phyloP scores from a whole-genome alignment of 352 stramenopile species.

The Blastocystis sp. region DNA sequence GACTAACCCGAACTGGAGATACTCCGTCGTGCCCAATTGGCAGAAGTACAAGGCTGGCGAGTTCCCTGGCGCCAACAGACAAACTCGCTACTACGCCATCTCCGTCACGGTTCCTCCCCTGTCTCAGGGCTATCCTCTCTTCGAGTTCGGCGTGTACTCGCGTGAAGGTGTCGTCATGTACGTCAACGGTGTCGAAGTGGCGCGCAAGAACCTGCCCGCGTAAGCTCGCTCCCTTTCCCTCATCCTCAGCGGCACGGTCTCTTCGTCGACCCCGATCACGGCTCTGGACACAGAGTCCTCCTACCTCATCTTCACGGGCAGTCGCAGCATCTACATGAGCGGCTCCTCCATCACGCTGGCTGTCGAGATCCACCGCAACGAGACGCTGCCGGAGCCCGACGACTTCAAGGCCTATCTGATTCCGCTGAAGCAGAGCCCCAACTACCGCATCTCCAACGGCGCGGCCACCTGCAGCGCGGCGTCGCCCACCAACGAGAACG shows the following conservation, averaged over 20 bases:
- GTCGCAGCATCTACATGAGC: not conserved
- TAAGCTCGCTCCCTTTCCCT: too few species aligned
- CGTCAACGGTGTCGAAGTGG: conserved; percentile 51
- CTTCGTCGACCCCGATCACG: too few species aligned
- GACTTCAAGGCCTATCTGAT: conserved; percentile 55
- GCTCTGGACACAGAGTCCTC: not conserved
- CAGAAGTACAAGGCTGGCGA: not conserved
- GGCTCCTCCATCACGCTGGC: conserved; percentile 16
- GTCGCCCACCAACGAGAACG: not conserved
- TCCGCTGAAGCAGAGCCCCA: not conserved
- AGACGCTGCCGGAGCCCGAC: not conserved
- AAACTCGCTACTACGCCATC: conserved; percentile 48
- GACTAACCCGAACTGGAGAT: not conserved
- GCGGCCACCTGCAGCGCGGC: not conserved
- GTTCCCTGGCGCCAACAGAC: conserved; percentile 4
- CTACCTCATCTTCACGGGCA: conserved; percentile 27
- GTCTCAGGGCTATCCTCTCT: not conserved
- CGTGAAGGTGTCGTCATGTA: conserved; percentile 38
- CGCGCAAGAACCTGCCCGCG: conserved; percentile 45
- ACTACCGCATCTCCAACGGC: conserved; percentile 27
- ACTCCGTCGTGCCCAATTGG: conserved; percentile 33
- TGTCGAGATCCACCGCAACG: conserved; percentile 48
- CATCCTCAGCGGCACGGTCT: too few species aligned
- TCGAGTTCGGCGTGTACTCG: conserved; percentile 35
- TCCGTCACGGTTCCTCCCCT: conserved; percentile 41